phyloP scores from a whole-genome alignment of 805 yeast genomes.

The Starmera quercuum region DNA sequence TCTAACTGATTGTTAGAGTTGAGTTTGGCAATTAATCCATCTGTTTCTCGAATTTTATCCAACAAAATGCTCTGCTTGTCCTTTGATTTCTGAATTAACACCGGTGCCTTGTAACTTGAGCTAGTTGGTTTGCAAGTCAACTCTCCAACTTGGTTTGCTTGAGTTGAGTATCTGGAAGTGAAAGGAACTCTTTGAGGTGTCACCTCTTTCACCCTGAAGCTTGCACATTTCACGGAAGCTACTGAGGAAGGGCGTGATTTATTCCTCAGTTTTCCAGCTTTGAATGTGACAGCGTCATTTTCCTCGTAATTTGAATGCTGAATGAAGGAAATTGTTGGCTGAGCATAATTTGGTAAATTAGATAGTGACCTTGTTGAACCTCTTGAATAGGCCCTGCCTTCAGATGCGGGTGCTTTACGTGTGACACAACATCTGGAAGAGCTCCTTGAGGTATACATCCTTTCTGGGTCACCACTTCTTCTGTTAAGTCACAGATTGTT shows the following conservation, averaged over 20 bases:
- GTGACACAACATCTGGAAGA: too few species aligned
- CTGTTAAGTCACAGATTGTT: too few species aligned
- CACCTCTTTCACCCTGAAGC: too few species aligned
- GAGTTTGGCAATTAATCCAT: neutral
- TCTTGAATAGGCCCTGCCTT: neutral
- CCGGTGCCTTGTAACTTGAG: conserved; percentile 1
- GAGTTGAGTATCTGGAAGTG: too few species aligned
- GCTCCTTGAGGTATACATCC: too few species aligned
- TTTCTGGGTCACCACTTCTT: too few species aligned
- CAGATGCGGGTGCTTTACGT: too few species aligned
- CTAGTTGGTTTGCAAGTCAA: neutral
- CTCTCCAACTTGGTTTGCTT: too few species aligned
- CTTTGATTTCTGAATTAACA: neutral
- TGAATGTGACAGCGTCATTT: neutral
- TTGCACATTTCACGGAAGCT: neutral
- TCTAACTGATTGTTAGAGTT: neutral
- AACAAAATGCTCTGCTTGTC: neutral
- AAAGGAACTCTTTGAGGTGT: too few species aligned
- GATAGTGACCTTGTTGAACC: neutral
- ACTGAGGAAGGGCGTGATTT: conserved; percentile 1
- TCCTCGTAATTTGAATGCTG: neutral
- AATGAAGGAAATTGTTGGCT: conserved; percentile 7
- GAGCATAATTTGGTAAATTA: conserved; percentile 8
- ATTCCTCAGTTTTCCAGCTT: conserved; percentile 1
- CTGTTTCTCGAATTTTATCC: conserved; percentile 1